A percentile compares a stretch with the other conserved stretches of the same genome.
Evolutionary conservation across 2,329 filamentous ascomycete genomes (phyloP).

Genomic region (Cladophialophora carrionii): DNA sequence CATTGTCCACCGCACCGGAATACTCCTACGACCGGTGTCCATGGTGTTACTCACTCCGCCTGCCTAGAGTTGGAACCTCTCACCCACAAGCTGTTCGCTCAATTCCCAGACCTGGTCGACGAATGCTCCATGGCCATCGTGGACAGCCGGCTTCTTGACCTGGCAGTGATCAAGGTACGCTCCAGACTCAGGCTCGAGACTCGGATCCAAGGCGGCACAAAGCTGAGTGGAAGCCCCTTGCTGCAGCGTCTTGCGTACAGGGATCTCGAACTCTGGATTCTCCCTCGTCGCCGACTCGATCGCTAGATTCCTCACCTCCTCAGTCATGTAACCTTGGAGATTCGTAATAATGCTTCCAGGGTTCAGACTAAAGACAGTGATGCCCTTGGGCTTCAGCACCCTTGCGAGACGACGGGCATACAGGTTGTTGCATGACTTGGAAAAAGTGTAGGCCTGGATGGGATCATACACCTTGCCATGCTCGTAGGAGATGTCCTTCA

Average conservation of each 20-base stretch:
- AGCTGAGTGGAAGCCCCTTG: constrained; percentile 43
- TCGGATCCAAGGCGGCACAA: constrained; percentile 43
- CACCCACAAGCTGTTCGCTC: constrained; percentile 51
- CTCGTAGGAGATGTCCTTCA: constrained; percentile 43
- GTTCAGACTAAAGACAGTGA: constrained; percentile 29
- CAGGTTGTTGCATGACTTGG: constrained; percentile 54
- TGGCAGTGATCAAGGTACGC: constrained; percentile 51
- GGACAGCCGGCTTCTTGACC: constrained; percentile 37
- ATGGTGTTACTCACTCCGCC: background rate
- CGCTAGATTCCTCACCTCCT: constrained; percentile 19
- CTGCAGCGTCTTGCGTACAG: constrained; percentile 37
- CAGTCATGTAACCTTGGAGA: constrained; percentile 28
- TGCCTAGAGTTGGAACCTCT: constrained; percentile 41
- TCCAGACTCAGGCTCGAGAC: constrained; percentile 26
- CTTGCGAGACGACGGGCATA: constrained; percentile 27
- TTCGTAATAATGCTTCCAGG: constrained; percentile 32
- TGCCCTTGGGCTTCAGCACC: constrained; percentile 17
- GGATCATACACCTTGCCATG: constrained; percentile 42
- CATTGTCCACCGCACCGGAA: no score
- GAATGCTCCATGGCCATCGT: constrained; percentile 20
- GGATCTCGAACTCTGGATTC: constrained; percentile 26
- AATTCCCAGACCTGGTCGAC: constrained; percentile 53
- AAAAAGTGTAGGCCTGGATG: constrained; percentile 50
- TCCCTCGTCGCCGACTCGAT: constrained; percentile 16
- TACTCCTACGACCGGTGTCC: background rate